Base-by-base conservation (phyloP, 2,329 filamentous ascomycete genomes). In the Cucurbitaria berberidis region DNA sequence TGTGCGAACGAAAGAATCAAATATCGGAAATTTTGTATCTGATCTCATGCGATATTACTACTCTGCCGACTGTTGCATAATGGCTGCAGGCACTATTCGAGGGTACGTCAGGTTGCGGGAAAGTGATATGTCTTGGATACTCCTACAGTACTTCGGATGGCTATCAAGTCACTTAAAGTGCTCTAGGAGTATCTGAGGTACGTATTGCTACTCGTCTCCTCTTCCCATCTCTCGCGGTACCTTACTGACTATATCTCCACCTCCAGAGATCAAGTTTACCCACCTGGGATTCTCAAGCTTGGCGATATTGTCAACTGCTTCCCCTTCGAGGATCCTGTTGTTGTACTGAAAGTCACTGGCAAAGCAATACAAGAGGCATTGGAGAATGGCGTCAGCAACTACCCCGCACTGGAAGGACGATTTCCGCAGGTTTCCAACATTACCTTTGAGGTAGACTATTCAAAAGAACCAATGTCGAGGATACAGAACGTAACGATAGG, bases 361-460 rank as follows among this genome's bases (percentile, higher is more conserved):
- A 80, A 85, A 63, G 89, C 87, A 1, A 85, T 97, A 27, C 80
- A 87, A 66, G 87, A 86, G n/a, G 92, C 92, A 0, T 74, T 96
- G 1, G 92, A 96, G 73, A 96, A 96, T 63, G 86, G 88, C 0
- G 87, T 97, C 0, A 88, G 86, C 36, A 83, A 86, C 63, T 90
- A 95, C 57, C 93, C 92, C 0, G 90, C 92, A 0, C 81, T 93
- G 0, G 93, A 97, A 75, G 92, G 77, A 7, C 84, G 91, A 0
- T 96, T 96, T 63, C 88, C 91, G 0, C 92, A 96, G 69, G 90
- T 96, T 0, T 93, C 89, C 2, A 92, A 92, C 63, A 95, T 96
- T 62, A 76, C 75, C 1, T 93, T 92, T 68, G 82, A 82, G 43
- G 93, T 89, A 67, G 87, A 95, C 59, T 86, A 88, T 0, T 79